Evolutionary conservation across 2,329 filamentous ascomycete genomes (phyloP).

Genomic region (Calonectria honghensis): DNA sequence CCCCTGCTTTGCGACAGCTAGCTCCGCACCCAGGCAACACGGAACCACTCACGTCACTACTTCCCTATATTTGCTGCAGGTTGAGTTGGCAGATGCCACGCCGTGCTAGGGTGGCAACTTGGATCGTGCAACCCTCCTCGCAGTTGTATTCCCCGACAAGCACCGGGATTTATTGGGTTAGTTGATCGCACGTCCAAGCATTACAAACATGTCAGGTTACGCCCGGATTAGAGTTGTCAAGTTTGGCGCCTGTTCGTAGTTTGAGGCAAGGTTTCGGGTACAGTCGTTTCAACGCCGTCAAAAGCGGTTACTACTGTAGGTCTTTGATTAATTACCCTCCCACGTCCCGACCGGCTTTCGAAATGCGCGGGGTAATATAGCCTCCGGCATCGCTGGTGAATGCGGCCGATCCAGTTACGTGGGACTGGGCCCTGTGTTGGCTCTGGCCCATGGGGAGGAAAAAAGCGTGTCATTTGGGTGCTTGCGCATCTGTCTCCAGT

Average conservation of each 20-base stretch:
- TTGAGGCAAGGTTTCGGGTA: constrained; percentile 17
- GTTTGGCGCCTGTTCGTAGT: neutral
- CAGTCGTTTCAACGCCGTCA: constrained; percentile 5
- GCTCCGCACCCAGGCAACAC: neutral
- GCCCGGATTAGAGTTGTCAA: constrained; percentile 24
- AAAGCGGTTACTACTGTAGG: constrained; percentile 18
- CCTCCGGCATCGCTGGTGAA: constrained; percentile 36
- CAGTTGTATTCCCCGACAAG: constrained; percentile 35
- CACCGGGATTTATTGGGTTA: constrained; percentile 25
- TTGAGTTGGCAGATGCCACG: constrained; percentile 42
- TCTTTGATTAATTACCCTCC: neutral
- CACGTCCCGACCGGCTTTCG: neutral
- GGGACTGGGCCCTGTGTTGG: constrained; percentile 14
- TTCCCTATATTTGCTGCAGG: constrained; percentile 35
- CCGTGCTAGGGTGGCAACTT: constrained; percentile 32
- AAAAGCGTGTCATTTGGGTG: constrained; percentile 31
- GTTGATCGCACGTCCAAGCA: neutral
- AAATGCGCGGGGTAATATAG: constrained; percentile 37
- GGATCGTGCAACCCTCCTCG: constrained; percentile 28
- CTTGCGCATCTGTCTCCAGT: constrained; percentile 5
- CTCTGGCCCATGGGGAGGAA: constrained; percentile 14
- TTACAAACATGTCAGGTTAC: constrained; percentile 25
- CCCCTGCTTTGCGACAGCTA: neutral
- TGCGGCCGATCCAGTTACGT: constrained; percentile 15
- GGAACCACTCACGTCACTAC: neutral